Percentiles rank a stretch among this genome's conserved stretches.
Evolutionary conservation across 2,329 filamentous ascomycete genomes (phyloP).

Genomic region (Clarireedia homoeocarpa): DNA sequence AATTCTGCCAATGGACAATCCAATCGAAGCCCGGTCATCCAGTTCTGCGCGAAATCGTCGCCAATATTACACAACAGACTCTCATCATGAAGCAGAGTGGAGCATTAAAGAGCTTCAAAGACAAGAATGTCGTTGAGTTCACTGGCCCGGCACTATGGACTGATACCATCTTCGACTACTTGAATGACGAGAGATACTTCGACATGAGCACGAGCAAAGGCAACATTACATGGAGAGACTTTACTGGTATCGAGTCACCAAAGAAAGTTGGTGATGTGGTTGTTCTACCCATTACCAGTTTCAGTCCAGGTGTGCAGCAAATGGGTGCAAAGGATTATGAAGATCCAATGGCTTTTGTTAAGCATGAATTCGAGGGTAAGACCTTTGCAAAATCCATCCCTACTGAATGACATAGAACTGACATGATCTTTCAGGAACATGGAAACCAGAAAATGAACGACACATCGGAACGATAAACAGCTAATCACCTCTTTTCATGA

Average conservation of each 20-base stretch:
- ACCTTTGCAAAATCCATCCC: background rate
- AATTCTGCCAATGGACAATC: constrained; percentile 99
- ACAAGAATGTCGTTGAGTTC: constrained; percentile 78
- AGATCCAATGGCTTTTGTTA: constrained; percentile 94
- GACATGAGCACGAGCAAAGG: constrained; percentile 60
- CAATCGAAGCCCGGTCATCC: constrained; percentile 93
- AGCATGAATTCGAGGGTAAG: constrained; percentile 89
- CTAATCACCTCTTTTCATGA: background rate
- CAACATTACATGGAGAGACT: constrained; percentile 78
- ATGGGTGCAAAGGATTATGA: constrained; percentile 87
- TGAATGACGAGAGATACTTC: constrained; percentile 87
- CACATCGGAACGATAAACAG: constrained; percentile 47
- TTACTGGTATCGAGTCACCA: constrained; percentile 74
- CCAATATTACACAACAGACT: constrained; percentile 76
- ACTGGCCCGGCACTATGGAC: constrained; percentile 95
- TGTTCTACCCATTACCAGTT: constrained; percentile 91
- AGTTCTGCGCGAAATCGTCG: constrained; percentile 78
- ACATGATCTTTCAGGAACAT: constrained; percentile 46
- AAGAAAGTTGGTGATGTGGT: constrained; percentile 92
- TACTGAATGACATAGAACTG: background rate
- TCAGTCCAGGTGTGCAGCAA: constrained; percentile 87
- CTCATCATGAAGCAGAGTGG: constrained; percentile 64
- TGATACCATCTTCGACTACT: constrained; percentile 82
- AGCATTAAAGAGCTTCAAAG: constrained; percentile 47
- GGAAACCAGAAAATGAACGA: constrained; percentile 66